Percentiles rank a stretch among this genome's conserved stretches.
phyloP scores from a whole-genome alignment of 148 eudicot genomes.

The Diospyros lotus region DNA sequence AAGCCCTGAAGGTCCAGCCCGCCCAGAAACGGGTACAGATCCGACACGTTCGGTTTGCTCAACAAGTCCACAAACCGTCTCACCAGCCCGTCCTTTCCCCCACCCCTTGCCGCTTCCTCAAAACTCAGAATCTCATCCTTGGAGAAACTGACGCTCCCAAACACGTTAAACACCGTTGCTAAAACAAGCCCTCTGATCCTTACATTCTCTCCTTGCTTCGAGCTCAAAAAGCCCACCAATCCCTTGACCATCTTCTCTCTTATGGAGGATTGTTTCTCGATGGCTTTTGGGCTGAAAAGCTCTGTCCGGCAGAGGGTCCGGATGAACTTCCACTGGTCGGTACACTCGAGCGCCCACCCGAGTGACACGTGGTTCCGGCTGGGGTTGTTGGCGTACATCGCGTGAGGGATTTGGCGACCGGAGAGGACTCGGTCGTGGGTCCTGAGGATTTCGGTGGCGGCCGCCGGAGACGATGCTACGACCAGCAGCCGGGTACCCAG shows the following conservation, averaged over 20 bases:
- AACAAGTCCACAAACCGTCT: not conserved
- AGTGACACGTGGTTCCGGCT: not conserved
- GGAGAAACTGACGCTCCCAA: constrained; percentile 18
- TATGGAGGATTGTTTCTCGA: constrained; percentile 2
- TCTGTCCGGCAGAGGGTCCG: constrained; percentile 12
- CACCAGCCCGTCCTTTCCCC: not conserved
- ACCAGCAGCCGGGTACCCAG: constrained; percentile 1
- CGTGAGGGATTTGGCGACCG: constrained; percentile 11
- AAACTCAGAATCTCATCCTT: constrained; percentile 11
- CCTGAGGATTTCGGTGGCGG: not conserved
- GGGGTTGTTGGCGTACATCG: not conserved
- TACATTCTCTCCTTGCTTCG: constrained; percentile 16
- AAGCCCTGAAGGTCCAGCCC: constrained; percentile 4
- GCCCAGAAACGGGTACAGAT: constrained; percentile 12
- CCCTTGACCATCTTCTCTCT: constrained; percentile 23
- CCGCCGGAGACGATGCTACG: not conserved
- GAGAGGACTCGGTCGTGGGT: constrained; percentile 10
- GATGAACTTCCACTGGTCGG: constrained; percentile 19
- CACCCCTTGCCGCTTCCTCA: not conserved
- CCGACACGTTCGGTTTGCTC: constrained; percentile 6
- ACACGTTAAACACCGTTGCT: constrained; percentile 18
- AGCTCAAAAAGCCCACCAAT: constrained; percentile 18
- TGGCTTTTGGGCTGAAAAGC: constrained; percentile 11
- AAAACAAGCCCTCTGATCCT: constrained; percentile 7
- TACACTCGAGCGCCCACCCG: constrained; percentile 3